Evolutionary conservation across 768 basidiomycete species (phyloP).

Genomic region (Grammothele lineata): DNA sequence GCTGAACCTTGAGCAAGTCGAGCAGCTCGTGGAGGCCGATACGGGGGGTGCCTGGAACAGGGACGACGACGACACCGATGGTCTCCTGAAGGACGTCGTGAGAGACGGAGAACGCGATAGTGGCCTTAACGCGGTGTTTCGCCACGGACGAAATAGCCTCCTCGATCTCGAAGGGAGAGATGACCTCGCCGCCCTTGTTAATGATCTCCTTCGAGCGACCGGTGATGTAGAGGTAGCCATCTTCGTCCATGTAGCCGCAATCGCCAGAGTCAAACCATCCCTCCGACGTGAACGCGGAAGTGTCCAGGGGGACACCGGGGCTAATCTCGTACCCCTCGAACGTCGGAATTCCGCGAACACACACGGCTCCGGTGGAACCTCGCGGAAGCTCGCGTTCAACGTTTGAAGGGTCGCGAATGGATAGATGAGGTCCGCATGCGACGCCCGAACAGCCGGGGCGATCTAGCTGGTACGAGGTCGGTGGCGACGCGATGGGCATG

Average conservation of each 20-base stretch:
- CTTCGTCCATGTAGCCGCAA: conserved; percentile 42
- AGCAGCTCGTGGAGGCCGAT: conserved; percentile 40
- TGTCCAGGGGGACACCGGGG: conserved; percentile 37
- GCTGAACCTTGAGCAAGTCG: conserved; percentile 39
- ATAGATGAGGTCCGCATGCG: conserved; percentile 44
- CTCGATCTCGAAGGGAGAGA: conserved; percentile 60
- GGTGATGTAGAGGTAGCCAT: conserved; percentile 48
- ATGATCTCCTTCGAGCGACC: conserved; percentile 61
- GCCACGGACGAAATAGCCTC: conserved; percentile 45
- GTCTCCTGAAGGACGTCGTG: conserved; percentile 47
- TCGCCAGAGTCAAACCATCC: conserved; percentile 55
- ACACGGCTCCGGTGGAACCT: conserved; percentile 48
- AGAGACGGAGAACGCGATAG: conserved; percentile 41
- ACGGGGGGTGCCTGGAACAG: conserved; percentile 30
- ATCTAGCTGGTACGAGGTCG: conserved; percentile 40
- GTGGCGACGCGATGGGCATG: conserved; percentile 48
- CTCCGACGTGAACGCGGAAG: conserved; percentile 43
- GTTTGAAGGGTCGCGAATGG: conserved; percentile 37
- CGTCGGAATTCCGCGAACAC: conserved; percentile 51
- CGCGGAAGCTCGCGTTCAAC: conserved; percentile 33
- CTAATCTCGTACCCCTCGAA: conserved; percentile 50
- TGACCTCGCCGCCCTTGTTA: conserved; percentile 57
- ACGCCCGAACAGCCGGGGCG: conserved; percentile 46
- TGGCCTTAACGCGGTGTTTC: conserved; percentile 38
- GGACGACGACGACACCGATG: conserved; percentile 42